Conservation (phyloP, 108 stramenopile species). For the Bacterosira constricta region DNA sequence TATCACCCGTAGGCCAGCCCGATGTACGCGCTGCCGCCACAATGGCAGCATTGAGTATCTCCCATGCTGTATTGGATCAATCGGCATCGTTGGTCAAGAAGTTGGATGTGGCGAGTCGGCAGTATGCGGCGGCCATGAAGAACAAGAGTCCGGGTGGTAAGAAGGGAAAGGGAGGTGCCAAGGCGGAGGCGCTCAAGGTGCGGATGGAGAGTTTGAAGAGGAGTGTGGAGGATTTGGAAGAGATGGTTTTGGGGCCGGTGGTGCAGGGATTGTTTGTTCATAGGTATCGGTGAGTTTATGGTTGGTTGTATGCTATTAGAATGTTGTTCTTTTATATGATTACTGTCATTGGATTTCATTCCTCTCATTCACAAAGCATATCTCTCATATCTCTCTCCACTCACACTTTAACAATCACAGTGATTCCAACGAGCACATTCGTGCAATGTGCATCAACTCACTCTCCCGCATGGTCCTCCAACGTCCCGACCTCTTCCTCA, state of each 20-base stretch:
- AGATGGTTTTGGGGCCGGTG: constrained; percentile 57
- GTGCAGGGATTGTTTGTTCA: constrained; percentile 77
- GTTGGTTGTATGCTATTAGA: neutral
- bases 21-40: constrained; percentile 76
- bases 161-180: constrained; percentile 28
- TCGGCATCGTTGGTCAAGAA: constrained; percentile 54
- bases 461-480: constrained; percentile 64
- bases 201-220: constrained; percentile 68
- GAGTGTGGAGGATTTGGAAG: constrained; percentile 62
- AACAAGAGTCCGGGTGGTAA: too few relatives aligned
- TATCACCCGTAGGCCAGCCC: constrained; percentile 78
- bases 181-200: constrained; percentile 55
- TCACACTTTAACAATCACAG: too few relatives aligned
- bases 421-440: constrained; percentile 78
- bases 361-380: too few relatives aligned
- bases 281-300: constrained; percentile 56
- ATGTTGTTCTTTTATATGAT: neutral
- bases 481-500: constrained; percentile 81
- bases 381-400: too few relatives aligned
- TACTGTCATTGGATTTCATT: neutral
- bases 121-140: constrained; percentile 49
- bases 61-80: constrained; percentile 64
- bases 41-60: constrained; percentile 66
- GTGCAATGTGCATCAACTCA: constrained; percentile 64
- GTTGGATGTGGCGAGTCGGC: constrained; percentile 56